Percentiles rank a stretch among this genome's conserved stretches.
phyloP scores from a whole-genome alignment of 1,284 basidiomycete genomes.

The Pyrrhoderma lamaoense region DNA sequence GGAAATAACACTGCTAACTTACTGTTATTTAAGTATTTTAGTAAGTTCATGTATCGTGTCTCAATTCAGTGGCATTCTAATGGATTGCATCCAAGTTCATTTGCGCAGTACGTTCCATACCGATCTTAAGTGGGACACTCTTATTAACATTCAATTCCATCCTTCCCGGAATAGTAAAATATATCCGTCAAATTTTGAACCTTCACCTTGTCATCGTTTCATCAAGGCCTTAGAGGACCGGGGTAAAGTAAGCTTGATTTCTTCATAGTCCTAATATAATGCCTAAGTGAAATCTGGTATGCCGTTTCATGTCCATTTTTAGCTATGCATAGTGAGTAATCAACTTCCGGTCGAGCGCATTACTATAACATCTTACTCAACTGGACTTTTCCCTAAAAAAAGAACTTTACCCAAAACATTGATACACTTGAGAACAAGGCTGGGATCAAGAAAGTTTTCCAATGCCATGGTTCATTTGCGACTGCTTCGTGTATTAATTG shows the following conservation, averaged over 20 bases:
- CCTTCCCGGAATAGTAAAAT: slow-evolving; percentile 46
- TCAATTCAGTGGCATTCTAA: slow-evolving; percentile 40
- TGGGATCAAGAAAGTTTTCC: slow-evolving; percentile 79
- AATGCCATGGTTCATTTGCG: slow-evolving; percentile 94
- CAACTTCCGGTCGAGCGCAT: no score
- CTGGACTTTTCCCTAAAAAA: slow-evolving; percentile 19
- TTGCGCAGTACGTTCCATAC: slow-evolving; percentile 61
- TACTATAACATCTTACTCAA: slow-evolving; percentile 20
- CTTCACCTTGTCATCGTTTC: slow-evolving; percentile 88
- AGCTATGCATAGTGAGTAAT: slow-evolving; percentile 16
- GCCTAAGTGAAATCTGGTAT: no score
- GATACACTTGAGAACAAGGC: slow-evolving; percentile 85
- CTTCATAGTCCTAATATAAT: no score
- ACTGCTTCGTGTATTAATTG: slow-evolving; percentile 85
- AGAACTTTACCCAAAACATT: slow-evolving; percentile 93
- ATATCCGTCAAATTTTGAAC: slow-evolving; percentile 84
- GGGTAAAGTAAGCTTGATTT: slow-evolving; percentile 66
- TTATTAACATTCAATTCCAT: neutral
- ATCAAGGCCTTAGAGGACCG: slow-evolving; percentile 84
- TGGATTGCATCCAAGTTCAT: slow-evolving; percentile 67
- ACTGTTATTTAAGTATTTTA: slow-evolving; percentile 52
- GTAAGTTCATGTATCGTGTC: slow-evolving; percentile 40
- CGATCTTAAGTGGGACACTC: neutral
- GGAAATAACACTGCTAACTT: slow-evolving; percentile 30
- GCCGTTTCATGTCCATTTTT: no score